Conservation (phyloP, 2,329 filamentous ascomycete genomes). For the Sodiomyces alkalinus region DNA sequence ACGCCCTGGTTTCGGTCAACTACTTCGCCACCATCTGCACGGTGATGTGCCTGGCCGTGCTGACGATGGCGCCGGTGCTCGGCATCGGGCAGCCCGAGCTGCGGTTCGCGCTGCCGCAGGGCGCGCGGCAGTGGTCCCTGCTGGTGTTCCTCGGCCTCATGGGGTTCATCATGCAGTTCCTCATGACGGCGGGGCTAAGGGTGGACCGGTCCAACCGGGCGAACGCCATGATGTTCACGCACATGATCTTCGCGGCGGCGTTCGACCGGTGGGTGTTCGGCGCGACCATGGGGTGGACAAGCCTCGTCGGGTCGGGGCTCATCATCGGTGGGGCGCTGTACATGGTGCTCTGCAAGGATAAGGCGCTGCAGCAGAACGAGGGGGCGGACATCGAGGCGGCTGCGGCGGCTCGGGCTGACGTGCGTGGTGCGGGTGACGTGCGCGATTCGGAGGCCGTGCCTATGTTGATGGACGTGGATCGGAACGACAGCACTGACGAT, state of each 20-base stretch:
- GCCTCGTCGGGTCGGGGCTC: conserved; percentile 32
- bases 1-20: conserved; percentile 73
- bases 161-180: conserved; percentile 74
- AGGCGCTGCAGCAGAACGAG: conserved; percentile 12
- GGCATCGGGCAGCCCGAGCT: conserved; percentile 29
- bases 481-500: too few relatives aligned
- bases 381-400: conserved; percentile 18
- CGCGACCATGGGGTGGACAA: conserved; percentile 31
- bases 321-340: conserved; percentile 39
- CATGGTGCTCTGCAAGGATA: conserved; percentile 28
- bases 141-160: conserved; percentile 53
- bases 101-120: conserved; percentile 24
- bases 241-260: conserved; percentile 38
- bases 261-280: conserved; percentile 39
- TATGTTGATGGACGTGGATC: conserved; percentile 20
- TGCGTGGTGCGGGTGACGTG: conserved; percentile 10
- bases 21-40: conserved; percentile 64
- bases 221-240: conserved; percentile 42
- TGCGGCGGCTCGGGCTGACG: too few relatives aligned
- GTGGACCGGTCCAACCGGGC: conserved; percentile 51
- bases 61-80: conserved; percentile 34
- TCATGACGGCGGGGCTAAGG: conserved; percentile 63
- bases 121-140: conserved; percentile 45
- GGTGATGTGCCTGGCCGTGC: conserved; percentile 46
- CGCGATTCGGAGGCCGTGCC: conserved; percentile 20